Evolutionary conservation across 2,329 filamentous ascomycete species (phyloP).

Genomic region (Aspergillus novofumigatus): DNA sequence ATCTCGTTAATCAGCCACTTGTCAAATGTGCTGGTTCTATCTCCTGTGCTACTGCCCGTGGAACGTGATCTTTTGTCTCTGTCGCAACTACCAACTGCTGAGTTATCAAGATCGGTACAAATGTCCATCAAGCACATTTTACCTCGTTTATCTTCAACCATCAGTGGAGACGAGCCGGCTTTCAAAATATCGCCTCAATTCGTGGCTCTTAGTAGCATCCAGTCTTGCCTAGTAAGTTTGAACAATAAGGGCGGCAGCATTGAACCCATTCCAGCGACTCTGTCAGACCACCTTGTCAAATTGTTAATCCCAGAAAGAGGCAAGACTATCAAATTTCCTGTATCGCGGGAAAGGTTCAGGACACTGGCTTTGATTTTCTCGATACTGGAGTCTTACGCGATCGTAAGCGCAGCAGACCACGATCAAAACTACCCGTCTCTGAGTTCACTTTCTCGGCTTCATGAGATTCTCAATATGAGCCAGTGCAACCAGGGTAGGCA

Average conservation of each 20-base stretch:
- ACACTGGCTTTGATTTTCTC: conserved; percentile 28
- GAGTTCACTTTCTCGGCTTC: conserved; percentile 26
- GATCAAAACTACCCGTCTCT: conserved; percentile 23
- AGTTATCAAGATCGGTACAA: conserved; percentile 30
- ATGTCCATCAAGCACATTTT: conserved; percentile 24
- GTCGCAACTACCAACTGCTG: conserved; percentile 15
- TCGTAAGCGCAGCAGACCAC: conserved; percentile 23
- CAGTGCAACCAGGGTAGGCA: conserved; percentile 16
- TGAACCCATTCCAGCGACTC: conserved; percentile 20
- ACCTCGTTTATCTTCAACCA: conserved; percentile 19
- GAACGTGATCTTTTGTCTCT: conserved; percentile 27
- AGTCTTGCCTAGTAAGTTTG: conserved; percentile 26
- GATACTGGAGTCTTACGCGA: conserved; percentile 37
- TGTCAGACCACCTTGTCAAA: conserved; percentile 28
- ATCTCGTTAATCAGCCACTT: conserved; percentile 27
- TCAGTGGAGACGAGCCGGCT: conserved; percentile 19
- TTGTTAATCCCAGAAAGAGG: conserved; percentile 20
- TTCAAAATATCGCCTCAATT: conserved; percentile 27
- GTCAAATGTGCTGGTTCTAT: conserved; percentile 28
- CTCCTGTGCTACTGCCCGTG: conserved; percentile 22
- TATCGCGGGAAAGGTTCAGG: conserved; percentile 16
- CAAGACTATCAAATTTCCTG: neutral
- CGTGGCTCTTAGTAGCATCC: conserved; percentile 32
- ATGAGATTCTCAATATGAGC: conserved; percentile 37
- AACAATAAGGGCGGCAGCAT: conserved; percentile 29